Conservation (phyloP, 345 rosid genomes). For the Eucalyptus coolabah region DNA sequence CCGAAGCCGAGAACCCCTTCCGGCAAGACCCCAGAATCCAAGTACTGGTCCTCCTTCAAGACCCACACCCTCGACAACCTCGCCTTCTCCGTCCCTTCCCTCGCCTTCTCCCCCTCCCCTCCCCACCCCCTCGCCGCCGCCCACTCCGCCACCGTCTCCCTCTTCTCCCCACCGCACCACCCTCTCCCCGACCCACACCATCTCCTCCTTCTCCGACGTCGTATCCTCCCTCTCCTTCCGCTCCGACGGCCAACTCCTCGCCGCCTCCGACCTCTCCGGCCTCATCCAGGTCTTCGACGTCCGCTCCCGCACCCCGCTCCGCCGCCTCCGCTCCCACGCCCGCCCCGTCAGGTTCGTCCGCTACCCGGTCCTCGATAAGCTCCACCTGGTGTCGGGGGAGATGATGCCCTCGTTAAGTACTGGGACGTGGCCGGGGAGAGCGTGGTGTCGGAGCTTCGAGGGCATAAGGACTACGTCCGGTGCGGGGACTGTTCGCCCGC, state of each 20-base stretch:
- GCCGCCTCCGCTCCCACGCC: constrained; percentile 70
- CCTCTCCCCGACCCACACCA: constrained; percentile 26
- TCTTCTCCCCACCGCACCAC: constrained; percentile 29
- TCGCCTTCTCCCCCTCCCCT: constrained; percentile 52
- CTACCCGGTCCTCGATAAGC: constrained; percentile 73
- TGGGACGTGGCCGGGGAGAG: constrained; percentile 84
- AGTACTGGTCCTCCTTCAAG: constrained; percentile 89
- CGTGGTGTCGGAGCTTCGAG: constrained; percentile 42
- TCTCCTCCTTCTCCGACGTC: constrained; percentile 62
- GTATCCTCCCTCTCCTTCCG: constrained; percentile 81
- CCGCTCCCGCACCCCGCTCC: constrained; percentile 59
- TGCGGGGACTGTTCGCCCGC: constrained; percentile 87
- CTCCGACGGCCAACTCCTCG: constrained; percentile 72
- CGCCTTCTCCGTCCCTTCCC: constrained; percentile 42
- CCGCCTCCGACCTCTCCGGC: constrained; percentile 82
- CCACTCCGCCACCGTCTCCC: constrained; percentile 56
- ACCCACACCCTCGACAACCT: constrained; percentile 36
- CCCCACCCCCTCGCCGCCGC: constrained; percentile 64
- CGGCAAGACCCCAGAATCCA: constrained; percentile 55
- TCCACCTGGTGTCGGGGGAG: constrained; percentile 82
- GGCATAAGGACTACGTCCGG: constrained; percentile 88
- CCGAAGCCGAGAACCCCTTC: constrained; percentile 39
- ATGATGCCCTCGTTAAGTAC: constrained; percentile 79
- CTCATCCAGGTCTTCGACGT: constrained; percentile 64
- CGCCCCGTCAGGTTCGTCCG: constrained; percentile 73